Evolutionary conservation across 2,329 filamentous ascomycete species (phyloP).

Genomic region (Aspergillus intermedius): DNA sequence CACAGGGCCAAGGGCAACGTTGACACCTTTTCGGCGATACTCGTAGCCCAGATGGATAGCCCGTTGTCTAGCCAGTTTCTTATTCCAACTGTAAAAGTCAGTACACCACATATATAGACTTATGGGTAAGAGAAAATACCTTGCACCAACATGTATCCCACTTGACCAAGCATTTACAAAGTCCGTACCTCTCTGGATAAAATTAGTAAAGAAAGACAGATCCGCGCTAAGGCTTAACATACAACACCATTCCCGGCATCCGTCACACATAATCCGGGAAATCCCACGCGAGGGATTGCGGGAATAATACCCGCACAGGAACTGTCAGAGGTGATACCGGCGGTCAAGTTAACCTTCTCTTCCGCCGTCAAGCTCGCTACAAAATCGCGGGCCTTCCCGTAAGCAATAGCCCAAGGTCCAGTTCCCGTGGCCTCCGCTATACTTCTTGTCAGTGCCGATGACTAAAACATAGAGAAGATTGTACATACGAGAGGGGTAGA

Average conservation of each 20-base stretch:
- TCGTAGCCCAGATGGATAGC: slow-evolving; percentile 31
- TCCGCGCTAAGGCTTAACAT: neutral
- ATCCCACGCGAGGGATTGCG: slow-evolving; percentile 24
- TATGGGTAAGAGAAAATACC: slow-evolving; percentile 13
- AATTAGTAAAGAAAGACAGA: neutral
- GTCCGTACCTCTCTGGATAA: slow-evolving; percentile 21
- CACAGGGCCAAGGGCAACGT: slow-evolving; percentile 40
- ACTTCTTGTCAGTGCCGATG: neutral
- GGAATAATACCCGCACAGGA: slow-evolving; percentile 29
- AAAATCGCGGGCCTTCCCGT: slow-evolving; percentile 31
- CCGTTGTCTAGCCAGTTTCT: slow-evolving; percentile 24
- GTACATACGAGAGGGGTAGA: slow-evolving; percentile 19
- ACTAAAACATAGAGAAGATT: accelerated
- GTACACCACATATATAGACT: neutral
- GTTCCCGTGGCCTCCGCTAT: slow-evolving; percentile 19
- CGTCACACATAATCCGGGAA: slow-evolving; percentile 35
- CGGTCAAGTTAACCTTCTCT: slow-evolving; percentile 36
- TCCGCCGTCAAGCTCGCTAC: slow-evolving; percentile 36
- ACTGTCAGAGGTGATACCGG: slow-evolving; percentile 16
- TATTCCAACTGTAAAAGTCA: slow-evolving; percentile 26
- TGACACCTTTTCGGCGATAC: slow-evolving; percentile 36
- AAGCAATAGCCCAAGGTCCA: slow-evolving; percentile 31
- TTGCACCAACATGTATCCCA: slow-evolving; percentile 18
- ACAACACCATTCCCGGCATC: slow-evolving; percentile 39
- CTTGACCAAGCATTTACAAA: slow-evolving; percentile 21